Evolutionary conservation across 306 rosid genomes (phyloP), one percentile per base, ranked within the genome.

Genomic region (Medicago ruthenica): DNA sequence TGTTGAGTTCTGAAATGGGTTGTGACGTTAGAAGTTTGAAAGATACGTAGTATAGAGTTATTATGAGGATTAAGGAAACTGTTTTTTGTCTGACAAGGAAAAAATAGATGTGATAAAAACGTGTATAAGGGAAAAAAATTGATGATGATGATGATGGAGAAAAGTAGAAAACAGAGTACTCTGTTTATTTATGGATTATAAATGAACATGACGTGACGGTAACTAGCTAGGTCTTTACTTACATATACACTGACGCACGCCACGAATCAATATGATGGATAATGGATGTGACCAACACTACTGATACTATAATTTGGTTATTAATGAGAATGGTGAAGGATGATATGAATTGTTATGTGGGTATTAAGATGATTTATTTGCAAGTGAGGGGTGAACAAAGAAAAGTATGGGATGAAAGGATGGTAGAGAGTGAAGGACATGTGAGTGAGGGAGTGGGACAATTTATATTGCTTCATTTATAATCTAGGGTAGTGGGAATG

Each of bases 231-330:
- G 34, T 31, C n/a, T 37, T 27, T 27, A 27, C 73, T 80, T 81
- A 42, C 79, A 71, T 74, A 71, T 66, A 69, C 74, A 77, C 77
- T 77, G 85, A 84, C 73, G 80, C 85, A 81, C 82, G 92, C 82
- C 73, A 81, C 63, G 85, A 73, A 85, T 81, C 84, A 78, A n/a
- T 50, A 17, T 1, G 55, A 45, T 11, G 39, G 58, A 50, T 50
- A 70, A 73, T 71, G 70, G 82, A 80, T 76, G 80, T 71, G 82
- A 83, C 59, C 54, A 54, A 74, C 64, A 44, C 51, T 15, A 45
- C 53, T n/a, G 77, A 82, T 39, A 39, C 42, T 39, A 39, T 37
- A 37, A 37, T 37, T 8, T 39, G 11, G 2, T 8, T 39, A 8
- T 40, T 40, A 40, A 39, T 39, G 42, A 8, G 8, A 22, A 12